Percentiles rank a stretch among this genome's conserved stretches.
phyloP scores from a whole-genome alignment of 1,284 basidiomycete genomes.

The Cryptococcus depauperatus region DNA sequence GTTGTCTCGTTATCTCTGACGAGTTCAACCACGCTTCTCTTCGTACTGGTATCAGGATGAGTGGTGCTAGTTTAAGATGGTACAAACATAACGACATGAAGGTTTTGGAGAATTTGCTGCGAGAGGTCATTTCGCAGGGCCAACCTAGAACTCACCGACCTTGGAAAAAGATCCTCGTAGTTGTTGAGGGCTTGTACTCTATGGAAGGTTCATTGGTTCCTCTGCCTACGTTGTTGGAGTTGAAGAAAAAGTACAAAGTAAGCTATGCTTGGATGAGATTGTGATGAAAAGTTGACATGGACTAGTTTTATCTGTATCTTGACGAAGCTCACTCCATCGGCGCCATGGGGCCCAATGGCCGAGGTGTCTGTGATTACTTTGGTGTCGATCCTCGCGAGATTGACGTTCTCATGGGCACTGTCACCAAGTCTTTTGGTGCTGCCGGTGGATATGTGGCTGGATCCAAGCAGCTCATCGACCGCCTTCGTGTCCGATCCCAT shows the following conservation, averaged over 20 bases:
- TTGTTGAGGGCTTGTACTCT: conserved; percentile 93
- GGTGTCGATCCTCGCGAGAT: conserved; percentile 69
- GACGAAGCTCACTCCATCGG: conserved; percentile 98
- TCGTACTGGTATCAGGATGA: conserved; percentile 81
- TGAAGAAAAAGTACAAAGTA: conserved; percentile 96
- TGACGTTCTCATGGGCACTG: conserved; percentile 97
- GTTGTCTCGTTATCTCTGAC: conserved; percentile 92
- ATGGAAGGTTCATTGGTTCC: conserved; percentile 96
- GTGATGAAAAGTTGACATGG: not conserved
- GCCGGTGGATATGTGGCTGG: conserved; percentile 94
- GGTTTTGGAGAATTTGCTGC: conserved; percentile 68
- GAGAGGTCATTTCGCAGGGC: conserved; percentile 91
- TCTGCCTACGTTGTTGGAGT: conserved; percentile 70
- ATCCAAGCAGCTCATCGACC: conserved; percentile 67
- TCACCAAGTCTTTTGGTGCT: conserved; percentile 98
- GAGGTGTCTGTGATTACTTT: conserved; percentile 95
- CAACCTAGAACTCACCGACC: conserved; percentile 95
- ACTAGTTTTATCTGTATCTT: conserved; percentile 86
- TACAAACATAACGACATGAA: conserved; percentile 98
- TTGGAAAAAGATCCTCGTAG: conserved; percentile 95
- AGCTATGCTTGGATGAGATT: conserved; percentile 12
- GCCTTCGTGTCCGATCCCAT: conserved; percentile 73
- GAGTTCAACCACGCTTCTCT: conserved; percentile 96
- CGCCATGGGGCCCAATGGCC: conserved; percentile 84
- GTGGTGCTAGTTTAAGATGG: conserved; percentile 80